Percentiles rank a stretch among this genome's conserved stretches.
Conservation (phyloP, 73 alveolate species). For the Symbiodinium natans region DNA sequence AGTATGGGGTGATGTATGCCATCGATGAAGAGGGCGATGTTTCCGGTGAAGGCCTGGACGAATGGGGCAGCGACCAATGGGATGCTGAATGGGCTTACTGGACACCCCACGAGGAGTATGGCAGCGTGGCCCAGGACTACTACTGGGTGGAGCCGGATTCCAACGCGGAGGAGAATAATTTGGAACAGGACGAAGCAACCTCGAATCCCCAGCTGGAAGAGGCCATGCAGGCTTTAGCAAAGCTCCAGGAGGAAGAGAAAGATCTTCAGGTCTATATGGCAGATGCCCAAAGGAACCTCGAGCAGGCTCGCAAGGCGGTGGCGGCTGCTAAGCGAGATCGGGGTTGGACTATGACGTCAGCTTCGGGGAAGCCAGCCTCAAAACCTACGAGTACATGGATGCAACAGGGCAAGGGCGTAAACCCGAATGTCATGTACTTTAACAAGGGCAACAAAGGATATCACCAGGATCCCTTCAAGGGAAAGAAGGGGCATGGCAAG, state of each 20-base stretch:
- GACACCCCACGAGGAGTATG: not conserved
- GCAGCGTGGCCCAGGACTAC: not conserved
- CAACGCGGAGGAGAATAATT: not conserved
- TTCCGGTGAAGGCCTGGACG: not conserved
- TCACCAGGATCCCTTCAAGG: not conserved
- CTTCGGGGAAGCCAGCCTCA: not conserved
- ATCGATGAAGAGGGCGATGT: not conserved
- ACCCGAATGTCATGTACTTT: not conserved
- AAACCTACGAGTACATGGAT: constrained; percentile 41
- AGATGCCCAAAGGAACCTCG: not conserved
- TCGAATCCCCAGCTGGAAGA: not conserved
- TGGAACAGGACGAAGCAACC: too few species aligned
- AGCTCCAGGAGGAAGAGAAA: constrained; percentile 18
- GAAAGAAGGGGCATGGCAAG: not conserved
- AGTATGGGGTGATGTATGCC: not conserved
- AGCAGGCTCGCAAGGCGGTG: constrained; percentile 30
- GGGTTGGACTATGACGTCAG: not conserved
- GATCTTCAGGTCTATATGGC: not conserved
- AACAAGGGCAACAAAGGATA: not conserved
- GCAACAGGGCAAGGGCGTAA: not conserved
- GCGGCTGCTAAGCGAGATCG: constrained; percentile 22
- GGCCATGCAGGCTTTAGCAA: not conserved
- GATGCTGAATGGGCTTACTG: not conserved
- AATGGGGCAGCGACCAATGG: not conserved
- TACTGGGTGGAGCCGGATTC: not conserved